These are phyloP conservation scores for Penicillium lagena DNA, from an alignment of 495 filamentous ascomycete species.

Conservation along the genomic window DNA sequence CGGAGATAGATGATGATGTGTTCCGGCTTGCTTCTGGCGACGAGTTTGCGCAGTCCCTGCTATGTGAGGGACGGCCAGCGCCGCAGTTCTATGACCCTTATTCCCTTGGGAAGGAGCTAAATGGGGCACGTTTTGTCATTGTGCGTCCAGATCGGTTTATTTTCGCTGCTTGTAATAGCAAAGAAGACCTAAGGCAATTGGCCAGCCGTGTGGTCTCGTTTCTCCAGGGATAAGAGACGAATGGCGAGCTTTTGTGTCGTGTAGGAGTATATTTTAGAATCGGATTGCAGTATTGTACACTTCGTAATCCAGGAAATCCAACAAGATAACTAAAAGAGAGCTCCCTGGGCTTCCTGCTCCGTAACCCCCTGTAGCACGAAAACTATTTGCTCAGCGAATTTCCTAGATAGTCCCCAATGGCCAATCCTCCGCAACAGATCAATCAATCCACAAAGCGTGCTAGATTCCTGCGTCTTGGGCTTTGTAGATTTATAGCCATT, in stretches of 20 bases:
- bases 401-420: constrained; percentile 10
- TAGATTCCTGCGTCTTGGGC: constrained; percentile 6
- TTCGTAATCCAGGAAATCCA: too few relatives aligned
- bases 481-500: constrained; percentile 2
- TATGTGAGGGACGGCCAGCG: constrained; percentile 16
- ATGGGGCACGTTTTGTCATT: constrained; percentile 10
- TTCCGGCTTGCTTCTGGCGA: constrained; percentile 13
- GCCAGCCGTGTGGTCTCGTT: too few relatives aligned
- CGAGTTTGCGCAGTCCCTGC: constrained; percentile 14
- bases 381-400: constrained; percentile 5
- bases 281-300: too few relatives aligned
- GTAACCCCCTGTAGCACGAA: constrained; percentile 1
- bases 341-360: too few relatives aligned
- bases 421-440: constrained; percentile 8
- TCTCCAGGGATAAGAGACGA: too few relatives aligned
- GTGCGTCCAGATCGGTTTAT: constrained; percentile 21
- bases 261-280: too few relatives aligned
- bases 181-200: not conserved
- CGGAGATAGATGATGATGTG: not conserved
- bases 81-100: constrained; percentile 13
- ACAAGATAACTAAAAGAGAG: too few relatives aligned
- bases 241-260: too few relatives aligned
- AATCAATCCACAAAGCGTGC: constrained; percentile 6
- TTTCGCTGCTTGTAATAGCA: constrained; percentile 15
- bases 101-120: constrained; percentile 7